Evolutionary conservation across 306 rosid species (phyloP), one percentile per base, ranked within the genome.

Genomic region (Trifolium repens): DNA sequence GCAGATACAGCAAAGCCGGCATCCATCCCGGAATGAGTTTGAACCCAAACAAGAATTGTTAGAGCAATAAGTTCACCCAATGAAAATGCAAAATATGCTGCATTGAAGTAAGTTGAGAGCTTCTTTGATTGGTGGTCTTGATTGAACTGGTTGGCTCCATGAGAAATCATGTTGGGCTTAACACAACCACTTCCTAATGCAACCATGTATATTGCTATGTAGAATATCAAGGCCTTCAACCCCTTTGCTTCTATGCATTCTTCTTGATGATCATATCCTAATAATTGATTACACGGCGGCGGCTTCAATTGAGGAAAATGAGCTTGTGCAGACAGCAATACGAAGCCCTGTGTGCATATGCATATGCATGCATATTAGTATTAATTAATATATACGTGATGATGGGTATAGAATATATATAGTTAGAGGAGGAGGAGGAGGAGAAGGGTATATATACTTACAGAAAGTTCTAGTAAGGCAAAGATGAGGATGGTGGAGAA

Each of bases 21-120:
- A 44, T 96, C 99, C 99, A 96, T 96, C 1, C 99, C 99, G 2
- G 99, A 96, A 47, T 92, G 99, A 74, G 99, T 96, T 86, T 96
- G 99, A 74, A 96, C 85, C 96, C 96, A 96, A 40, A 96, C 91
- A 54, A 96, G 89, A 77, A 92, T 27, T 3, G 98, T 96, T 4
- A 96, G 90, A 42, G 98, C 96, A 27, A 96, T 30, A 59, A 96
- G 96, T 53, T 96, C 90, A 4, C 99, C 99, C 47, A 90, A 11
- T 0, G 97, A 96, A 79, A 96, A 96, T 35, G 99, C 96, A 32
- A 92, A 90, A 63, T 96, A 96, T 1, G 97, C 97, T 0, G 91
- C 87, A 39, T 96, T 96, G 92, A 96, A 96, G 79, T 96, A 96
- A 15, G 89, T 80, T 5, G 99, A 87, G 61, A 92, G 96, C 69